Evolutionary conservation across 495 filamentous ascomycete genomes (phyloP).

Genomic region (Aspergillus haitiensis): DNA sequence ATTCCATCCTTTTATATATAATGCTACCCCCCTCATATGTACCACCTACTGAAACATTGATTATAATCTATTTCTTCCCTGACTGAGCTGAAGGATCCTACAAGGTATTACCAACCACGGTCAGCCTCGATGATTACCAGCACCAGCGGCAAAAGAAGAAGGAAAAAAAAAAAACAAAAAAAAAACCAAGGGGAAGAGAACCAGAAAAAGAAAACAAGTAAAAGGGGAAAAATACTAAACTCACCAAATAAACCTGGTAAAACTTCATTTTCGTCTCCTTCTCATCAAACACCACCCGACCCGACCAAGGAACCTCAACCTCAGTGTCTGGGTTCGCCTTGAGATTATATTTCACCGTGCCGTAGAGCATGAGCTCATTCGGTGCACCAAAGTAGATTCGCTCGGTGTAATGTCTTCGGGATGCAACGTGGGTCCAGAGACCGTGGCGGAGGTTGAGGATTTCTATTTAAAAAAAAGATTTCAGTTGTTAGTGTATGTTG

Average conservation of each 20-base stretch:
- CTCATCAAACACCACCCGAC: constrained; percentile 51
- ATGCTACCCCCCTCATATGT: not conserved
- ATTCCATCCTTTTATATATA: not conserved
- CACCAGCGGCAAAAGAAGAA: too few relatives aligned
- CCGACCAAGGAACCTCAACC: constrained; percentile 54
- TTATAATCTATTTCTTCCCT: constrained; percentile 36
- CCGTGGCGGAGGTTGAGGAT: constrained; percentile 54
- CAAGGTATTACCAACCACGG: not conserved
- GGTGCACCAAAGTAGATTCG: constrained; percentile 56
- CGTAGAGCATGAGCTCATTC: constrained; percentile 62
- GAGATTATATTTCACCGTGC: constrained; percentile 56
- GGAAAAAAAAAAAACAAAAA: constrained; percentile 7
- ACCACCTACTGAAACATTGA: not conserved
- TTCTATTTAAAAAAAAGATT: constrained; percentile 33
- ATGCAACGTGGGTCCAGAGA: constrained; percentile 58
- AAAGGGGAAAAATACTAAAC: constrained; percentile 27
- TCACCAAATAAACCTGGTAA: constrained; percentile 67
- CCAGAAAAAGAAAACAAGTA: constrained; percentile 22
- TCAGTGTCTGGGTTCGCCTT: constrained; percentile 47
- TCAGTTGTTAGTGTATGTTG: not conserved
- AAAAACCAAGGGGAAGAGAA: constrained; percentile 14
- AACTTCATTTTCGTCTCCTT: constrained; percentile 56
- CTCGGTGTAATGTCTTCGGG: constrained; percentile 48
- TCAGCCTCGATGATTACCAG: not conserved
- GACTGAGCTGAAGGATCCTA: constrained; percentile 44